Evolutionary conservation across 164 flowering plant genomes (phyloP).

Genomic region (Berberis vulgaris): DNA sequence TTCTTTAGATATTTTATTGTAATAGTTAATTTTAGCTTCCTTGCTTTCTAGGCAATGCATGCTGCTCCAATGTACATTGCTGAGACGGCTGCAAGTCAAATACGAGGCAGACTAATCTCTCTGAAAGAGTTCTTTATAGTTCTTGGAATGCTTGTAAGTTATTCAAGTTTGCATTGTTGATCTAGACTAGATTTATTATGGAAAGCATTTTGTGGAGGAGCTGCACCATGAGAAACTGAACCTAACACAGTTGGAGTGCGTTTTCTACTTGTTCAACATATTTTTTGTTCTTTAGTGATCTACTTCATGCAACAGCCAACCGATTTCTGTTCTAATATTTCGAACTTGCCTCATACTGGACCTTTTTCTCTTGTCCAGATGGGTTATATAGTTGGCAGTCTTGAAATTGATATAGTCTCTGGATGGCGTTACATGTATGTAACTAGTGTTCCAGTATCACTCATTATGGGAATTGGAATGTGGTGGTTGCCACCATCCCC

Average conservation of each 20-base stretch:
- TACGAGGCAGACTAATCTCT: slow-evolving; percentile 87
- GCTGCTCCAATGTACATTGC: slow-evolving; percentile 99
- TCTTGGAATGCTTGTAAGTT: slow-evolving; percentile 97
- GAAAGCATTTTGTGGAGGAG: not conserved
- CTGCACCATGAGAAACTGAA: not conserved
- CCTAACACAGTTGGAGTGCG: no score
- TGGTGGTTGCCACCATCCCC: slow-evolving; percentile 97
- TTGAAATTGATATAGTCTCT: slow-evolving; percentile 45
- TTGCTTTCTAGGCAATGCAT: slow-evolving; percentile 74
- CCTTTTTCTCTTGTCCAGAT: slow-evolving; percentile 33
- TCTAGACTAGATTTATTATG: not conserved
- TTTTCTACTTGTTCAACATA: no score
- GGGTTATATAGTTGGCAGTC: slow-evolving; percentile 80
- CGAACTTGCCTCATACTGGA: not conserved
- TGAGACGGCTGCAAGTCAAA: slow-evolving; percentile 87
- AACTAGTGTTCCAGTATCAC: slow-evolving; percentile 55
- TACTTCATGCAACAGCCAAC: no score
- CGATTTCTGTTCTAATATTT: no score
- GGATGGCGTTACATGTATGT: slow-evolving; percentile 99
- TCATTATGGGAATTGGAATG: slow-evolving; percentile 89
- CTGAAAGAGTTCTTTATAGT: slow-evolving; percentile 92
- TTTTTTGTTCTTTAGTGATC: no score
- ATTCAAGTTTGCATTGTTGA: slow-evolving; percentile 6
- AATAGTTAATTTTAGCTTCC: not conserved
- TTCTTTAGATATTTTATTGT: not conserved